phyloP scores from a whole-genome alignment of 805 yeast genomes.

The Komagataella pseudopastoris region DNA sequence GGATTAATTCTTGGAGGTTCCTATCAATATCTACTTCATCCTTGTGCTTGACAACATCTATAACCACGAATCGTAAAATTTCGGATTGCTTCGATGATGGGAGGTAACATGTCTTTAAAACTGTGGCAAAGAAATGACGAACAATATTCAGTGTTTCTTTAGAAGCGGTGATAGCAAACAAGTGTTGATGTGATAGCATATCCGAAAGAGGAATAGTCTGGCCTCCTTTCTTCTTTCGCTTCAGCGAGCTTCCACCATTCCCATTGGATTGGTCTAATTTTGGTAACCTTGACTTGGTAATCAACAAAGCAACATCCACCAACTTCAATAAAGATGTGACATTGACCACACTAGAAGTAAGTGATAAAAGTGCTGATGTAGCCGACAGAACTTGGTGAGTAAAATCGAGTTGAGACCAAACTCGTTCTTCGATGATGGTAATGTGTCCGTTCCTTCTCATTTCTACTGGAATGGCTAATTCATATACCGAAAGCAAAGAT shows the following conservation, averaged over 20 bases:
- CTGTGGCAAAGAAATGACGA: constrained; percentile 31
- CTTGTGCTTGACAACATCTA: constrained; percentile 20
- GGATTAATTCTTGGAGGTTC: constrained; percentile 24
- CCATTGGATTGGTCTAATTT: constrained; percentile 1
- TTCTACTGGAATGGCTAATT: constrained; percentile 43
- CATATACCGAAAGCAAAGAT: constrained; percentile 39
- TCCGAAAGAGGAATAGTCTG: constrained; percentile 49
- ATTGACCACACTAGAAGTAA: constrained; percentile 24
- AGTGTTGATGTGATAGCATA: constrained; percentile 48
- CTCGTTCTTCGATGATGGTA: constrained; percentile 21
- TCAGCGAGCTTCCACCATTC: constrained; percentile 3
- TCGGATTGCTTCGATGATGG: constrained; percentile 53
- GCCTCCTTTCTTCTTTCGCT: constrained; percentile 12
- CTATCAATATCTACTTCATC: constrained; percentile 15
- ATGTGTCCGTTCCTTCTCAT: constrained; percentile 23
- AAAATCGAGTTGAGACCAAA: constrained; percentile 16
- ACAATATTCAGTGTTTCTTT: constrained; percentile 18
- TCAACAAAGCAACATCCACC: constrained; percentile 39
- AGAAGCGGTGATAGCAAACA: constrained; percentile 33
- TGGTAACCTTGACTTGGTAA: constrained; percentile 24
- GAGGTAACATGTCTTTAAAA: constrained; percentile 34
- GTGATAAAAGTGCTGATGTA: constrained; percentile 11
- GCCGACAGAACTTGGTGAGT: constrained; percentile 17
- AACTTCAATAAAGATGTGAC: constrained; percentile 38
- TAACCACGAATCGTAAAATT: constrained; percentile 32